These are phyloP conservation scores for Stachybotrys echinatus DNA, from an alignment of 2,329 filamentous ascomycete species.

Conservation along the genomic window DNA sequence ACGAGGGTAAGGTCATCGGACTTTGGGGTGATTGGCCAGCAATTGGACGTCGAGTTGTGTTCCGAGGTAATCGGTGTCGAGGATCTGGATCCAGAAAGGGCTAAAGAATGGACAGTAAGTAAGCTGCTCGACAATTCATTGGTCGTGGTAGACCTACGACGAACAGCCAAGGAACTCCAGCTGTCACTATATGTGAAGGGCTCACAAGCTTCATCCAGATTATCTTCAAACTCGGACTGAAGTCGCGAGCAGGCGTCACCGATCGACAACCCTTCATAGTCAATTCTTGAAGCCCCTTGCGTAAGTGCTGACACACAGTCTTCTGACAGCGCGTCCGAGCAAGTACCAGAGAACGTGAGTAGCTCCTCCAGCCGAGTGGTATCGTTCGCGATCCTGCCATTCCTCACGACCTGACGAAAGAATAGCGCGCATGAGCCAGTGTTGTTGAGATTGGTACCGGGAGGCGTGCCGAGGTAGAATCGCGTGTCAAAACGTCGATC, in stretches of 20 bases:
- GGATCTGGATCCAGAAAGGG: not conserved
- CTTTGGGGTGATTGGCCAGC: slow-evolving; percentile 8
- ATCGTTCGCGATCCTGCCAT: no score
- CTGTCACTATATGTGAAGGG: not conserved
- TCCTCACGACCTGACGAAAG: no score
- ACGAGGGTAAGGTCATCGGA: slow-evolving; percentile 4
- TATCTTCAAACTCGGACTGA: slow-evolving; percentile 2
- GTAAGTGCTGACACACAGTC: slow-evolving; percentile 6
- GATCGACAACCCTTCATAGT: not conserved
- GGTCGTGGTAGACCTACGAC: not conserved
- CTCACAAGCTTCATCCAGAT: slow-evolving; percentile 5
- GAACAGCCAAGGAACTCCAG: slow-evolving; percentile 4
- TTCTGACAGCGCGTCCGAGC: slow-evolving; percentile 7
- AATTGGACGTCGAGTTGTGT: slow-evolving; percentile 8
- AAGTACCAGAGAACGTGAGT: no score
- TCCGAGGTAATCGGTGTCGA: slow-evolving; percentile 2
- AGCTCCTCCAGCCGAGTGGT: no score
- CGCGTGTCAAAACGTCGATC: slow-evolving; percentile 5
- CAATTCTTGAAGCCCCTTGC: not conserved
- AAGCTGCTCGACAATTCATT: not conserved
- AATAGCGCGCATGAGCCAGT: slow-evolving; percentile 6
- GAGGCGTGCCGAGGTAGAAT: slow-evolving; percentile 7
- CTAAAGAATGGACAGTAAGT: not conserved
- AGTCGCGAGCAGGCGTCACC: slow-evolving; percentile 4
- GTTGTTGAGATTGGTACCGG: not conserved